Evolutionary conservation across 306 rosid genomes (phyloP).

Genomic region (Trichosanthes truncata): DNA sequence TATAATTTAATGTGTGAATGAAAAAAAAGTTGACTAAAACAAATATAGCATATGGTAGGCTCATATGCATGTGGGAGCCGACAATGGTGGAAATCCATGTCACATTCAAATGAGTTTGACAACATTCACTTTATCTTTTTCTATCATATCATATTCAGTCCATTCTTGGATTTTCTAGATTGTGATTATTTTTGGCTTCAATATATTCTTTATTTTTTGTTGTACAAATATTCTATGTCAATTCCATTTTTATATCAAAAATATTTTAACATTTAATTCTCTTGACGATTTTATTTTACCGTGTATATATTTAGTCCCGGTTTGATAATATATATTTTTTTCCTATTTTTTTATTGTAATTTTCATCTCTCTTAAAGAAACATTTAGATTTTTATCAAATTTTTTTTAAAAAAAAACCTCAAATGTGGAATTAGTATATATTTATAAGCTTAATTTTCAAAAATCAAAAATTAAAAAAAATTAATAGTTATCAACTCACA

Average conservation of each 20-base stretch:
- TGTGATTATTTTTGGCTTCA: not conserved
- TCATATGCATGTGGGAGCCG: conserved; percentile 20
- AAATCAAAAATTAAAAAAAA: no score
- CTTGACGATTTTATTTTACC: no score
- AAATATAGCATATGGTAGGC: not conserved
- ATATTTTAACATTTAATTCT: no score
- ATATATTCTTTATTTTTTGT: not conserved
- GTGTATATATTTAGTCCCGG: no score
- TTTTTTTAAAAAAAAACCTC: no score
- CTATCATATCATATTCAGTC: conserved; percentile 21
- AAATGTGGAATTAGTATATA: no score
- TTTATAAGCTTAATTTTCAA: no score
- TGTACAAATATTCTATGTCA: not conserved
- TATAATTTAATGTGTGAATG: not conserved
- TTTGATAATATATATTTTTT: no score
- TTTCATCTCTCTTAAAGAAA: no score
- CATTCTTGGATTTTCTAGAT: not conserved
- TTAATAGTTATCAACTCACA: no score
- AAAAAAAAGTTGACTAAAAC: not conserved
- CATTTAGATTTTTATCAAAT: no score
- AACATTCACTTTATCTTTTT: conserved; percentile 17
- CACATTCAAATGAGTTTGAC: conserved; percentile 29
- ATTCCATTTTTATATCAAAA: not conserved
- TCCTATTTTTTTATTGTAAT: no score
- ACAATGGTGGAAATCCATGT: conserved; percentile 50